A percentile compares a stretch with the other conserved stretches of the same genome.
These are phyloP conservation scores for Podospora sp. DNA, from an alignment of 495 filamentous ascomycete species.

Conservation along the genomic window DNA sequence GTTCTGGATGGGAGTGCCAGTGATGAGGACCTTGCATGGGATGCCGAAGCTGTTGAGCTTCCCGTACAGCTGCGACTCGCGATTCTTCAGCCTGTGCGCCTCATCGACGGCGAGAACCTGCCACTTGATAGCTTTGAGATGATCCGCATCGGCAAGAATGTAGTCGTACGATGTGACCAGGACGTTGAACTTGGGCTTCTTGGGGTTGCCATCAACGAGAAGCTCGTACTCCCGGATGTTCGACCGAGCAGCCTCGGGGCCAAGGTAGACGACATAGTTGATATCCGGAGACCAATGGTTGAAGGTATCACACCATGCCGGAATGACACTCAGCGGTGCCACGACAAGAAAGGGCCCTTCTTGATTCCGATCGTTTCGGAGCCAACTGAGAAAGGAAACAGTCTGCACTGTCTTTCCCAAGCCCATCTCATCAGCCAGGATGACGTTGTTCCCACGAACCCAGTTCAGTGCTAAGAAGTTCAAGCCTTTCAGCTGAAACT, in stretches of 20 bases:
- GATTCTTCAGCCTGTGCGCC: constrained; percentile 95
- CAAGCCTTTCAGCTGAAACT: constrained; percentile 91
- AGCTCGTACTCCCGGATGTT: constrained; percentile 89
- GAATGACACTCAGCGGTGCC: constrained; percentile 92
- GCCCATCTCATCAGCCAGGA: constrained; percentile 98
- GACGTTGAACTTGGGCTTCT: constrained; percentile 90
- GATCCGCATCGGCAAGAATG: constrained; percentile 75
- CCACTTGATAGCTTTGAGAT: constrained; percentile 88
- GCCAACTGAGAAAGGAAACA: constrained; percentile 95
- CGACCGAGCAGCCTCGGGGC: constrained; percentile 75
- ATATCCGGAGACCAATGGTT: constrained; percentile 94
- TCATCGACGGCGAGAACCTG: constrained; percentile 96
- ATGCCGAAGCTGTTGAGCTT: constrained; percentile 83
- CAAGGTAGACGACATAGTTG: constrained; percentile 96
- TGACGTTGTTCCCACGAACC: constrained; percentile 88
- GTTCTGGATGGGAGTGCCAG: constrained; percentile 96
- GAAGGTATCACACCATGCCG: constrained; percentile 97
- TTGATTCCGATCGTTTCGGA: constrained; percentile 86
- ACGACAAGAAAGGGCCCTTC: constrained; percentile 96
- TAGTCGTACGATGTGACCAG: constrained; percentile 96
- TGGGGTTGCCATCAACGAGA: constrained; percentile 77
- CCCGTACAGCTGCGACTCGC: constrained; percentile 85
- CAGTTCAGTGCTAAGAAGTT: constrained; percentile 96
- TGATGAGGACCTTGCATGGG: constrained; percentile 87
- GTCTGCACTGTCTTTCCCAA: constrained; percentile 98